Evolutionary conservation across 2,329 filamentous ascomycete genomes (phyloP), one percentile per base, ranked within the genome.

Genomic region (Calonectria fujianensis): DNA sequence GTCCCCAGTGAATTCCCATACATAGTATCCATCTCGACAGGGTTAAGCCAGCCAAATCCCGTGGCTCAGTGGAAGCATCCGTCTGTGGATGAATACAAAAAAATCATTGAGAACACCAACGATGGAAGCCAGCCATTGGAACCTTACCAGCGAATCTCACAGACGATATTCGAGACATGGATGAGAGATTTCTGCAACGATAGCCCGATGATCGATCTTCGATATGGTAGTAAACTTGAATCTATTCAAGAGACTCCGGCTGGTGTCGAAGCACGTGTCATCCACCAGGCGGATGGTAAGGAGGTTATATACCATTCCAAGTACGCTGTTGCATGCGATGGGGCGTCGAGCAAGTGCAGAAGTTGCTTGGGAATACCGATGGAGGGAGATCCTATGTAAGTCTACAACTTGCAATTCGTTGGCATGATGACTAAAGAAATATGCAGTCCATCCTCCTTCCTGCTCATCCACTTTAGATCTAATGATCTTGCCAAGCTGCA

Each of bases 141-240:
- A 11, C 61, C 69, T 10, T 72, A 54, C n/a, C 69, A 72, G 31
- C 29, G 69, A 37, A 67, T 72, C 31, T 72, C 69, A 10, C 69
- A 72, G 24, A 27, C 41, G 14, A 67, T 72, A 27, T 72, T 72
- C 31, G 69, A 72, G 31, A 32, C n/a, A 13, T 59, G 20, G 61
- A 52, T 72, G 41, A 67, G 52, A 39, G 69, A 66, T 11, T 41
- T 66, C 35, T 72, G 69, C 24, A 50, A 72, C 8, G 31, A 72
- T 16, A 65, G 27, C 32, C 29, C 61, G 4, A 20, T 72, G 32
- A 72, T 72, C n/a, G 69, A 72, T 29, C 51, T 66, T 29, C 24
- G 61, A 27, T 72, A 66, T 20, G 37, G 59, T 5, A 32, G 24
- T 29, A 72, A 67, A n/a, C 27, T 72, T 2, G 69, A 67, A 10